Evolutionary conservation across 805 yeast species (phyloP).

Genomic region (Candida arabinofermentans): DNA sequence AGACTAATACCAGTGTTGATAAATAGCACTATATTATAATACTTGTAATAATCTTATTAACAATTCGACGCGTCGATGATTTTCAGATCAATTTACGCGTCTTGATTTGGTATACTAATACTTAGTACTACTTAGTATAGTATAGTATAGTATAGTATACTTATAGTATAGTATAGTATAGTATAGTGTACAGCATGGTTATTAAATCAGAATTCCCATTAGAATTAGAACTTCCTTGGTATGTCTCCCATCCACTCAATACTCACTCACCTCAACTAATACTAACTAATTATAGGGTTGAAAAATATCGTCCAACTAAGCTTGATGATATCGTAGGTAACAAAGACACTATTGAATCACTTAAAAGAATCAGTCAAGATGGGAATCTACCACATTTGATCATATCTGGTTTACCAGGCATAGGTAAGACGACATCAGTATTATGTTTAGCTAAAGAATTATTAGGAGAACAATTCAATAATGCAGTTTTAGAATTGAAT

Average conservation of each 20-base stretch:
- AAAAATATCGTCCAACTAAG: conserved; percentile 82
- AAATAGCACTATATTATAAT: too few species aligned
- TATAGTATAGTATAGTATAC: too few species aligned
- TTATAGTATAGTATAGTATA: too few species aligned
- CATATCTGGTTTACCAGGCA: conserved; percentile 94
- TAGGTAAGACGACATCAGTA: conserved; percentile 93
- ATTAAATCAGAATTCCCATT: conserved; percentile 22
- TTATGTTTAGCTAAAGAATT: conserved; percentile 85
- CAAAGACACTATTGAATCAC: conserved; percentile 79
- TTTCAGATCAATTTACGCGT: too few species aligned
- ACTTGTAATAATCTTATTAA: too few species aligned
- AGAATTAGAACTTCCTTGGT: conserved; percentile 32
- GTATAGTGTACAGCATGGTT: too few species aligned
- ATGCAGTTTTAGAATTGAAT: conserved; percentile 88
- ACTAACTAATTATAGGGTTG: conserved; percentile 70
- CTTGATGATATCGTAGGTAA: conserved; percentile 91
- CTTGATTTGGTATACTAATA: too few species aligned
- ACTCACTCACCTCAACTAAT: neutral
- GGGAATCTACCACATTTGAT: conserved; percentile 98
- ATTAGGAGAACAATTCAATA: conserved; percentile 59
- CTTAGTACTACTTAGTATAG: too few species aligned
- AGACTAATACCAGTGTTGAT: too few species aligned
- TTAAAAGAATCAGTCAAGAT: conserved; percentile 79
- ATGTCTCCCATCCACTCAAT: conserved; percentile 9
- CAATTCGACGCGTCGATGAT: too few species aligned